Percentiles rank a stretch among this genome's conserved stretches.
These are phyloP conservation scores for Teratosphaeria gauchensis DNA, from an alignment of 2,329 filamentous ascomycete genomes.

Conservation along the genomic window DNA sequence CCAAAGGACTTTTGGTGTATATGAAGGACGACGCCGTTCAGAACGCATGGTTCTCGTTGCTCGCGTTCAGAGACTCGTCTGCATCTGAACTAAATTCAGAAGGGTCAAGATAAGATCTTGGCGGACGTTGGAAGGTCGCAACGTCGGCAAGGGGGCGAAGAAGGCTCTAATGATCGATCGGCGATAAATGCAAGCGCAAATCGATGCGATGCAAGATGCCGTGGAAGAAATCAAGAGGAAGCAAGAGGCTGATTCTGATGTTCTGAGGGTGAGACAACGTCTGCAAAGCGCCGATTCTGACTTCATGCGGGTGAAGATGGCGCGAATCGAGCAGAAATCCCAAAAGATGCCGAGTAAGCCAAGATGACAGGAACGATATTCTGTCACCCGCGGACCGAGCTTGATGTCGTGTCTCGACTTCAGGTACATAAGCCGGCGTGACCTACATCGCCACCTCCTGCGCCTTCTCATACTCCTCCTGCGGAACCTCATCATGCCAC, in stretches of 20 bases:
- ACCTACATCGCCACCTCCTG: slow-evolving; percentile 9
- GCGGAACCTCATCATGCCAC: slow-evolving; percentile 29
- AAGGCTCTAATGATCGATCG: not conserved
- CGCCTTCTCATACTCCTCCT: slow-evolving; percentile 29
- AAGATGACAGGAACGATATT: no score
- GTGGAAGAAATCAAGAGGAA: not conserved
- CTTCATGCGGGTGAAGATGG: not conserved
- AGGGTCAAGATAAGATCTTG: not conserved
- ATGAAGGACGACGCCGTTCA: no score
- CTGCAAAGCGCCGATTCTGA: not conserved
- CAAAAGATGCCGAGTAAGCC: no score
- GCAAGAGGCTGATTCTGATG: not conserved
- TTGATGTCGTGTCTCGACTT: no score
- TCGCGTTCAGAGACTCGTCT: no score
- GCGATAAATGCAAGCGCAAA: not conserved
- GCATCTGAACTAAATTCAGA: not conserved
- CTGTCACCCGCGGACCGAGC: no score
- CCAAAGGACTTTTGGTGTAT: no score
- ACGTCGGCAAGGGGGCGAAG: not conserved
- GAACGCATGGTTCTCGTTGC: no score
- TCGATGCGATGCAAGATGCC: not conserved
- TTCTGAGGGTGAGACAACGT: not conserved
- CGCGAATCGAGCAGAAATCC: not conserved
- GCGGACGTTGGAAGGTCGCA: not conserved
- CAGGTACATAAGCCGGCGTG: no score